Conservation (phyloP, 2,329 filamentous ascomycete species). For the Fusarium brachygibbosum region DNA sequence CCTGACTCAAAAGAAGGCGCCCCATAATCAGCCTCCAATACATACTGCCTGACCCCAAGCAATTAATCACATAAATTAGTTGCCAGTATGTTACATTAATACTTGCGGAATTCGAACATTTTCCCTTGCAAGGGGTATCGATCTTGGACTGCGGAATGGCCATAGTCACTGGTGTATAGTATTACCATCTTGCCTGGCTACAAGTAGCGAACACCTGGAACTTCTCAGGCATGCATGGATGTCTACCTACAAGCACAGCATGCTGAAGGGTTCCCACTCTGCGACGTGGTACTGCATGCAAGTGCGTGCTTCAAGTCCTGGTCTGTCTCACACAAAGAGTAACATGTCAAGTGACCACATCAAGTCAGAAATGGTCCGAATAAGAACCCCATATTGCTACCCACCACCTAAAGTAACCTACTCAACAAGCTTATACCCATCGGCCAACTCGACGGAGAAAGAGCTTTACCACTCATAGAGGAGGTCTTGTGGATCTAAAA, state of each 20-base stretch:
- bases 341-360: slow-evolving; percentile 22
- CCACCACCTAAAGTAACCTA: background rate
- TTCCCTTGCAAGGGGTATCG: background rate
- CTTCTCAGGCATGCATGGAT: background rate
- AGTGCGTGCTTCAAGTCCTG: background rate
- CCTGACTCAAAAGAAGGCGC: slow-evolving; percentile 8
- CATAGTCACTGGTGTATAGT: background rate
- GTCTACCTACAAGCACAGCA: background rate
- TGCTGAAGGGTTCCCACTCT: background rate
- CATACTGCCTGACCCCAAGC: background rate
- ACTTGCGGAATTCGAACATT: background rate
- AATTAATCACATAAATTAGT: background rate
- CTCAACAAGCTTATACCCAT: slow-evolving; percentile 5
- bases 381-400: background rate
- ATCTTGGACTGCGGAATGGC: background rate
- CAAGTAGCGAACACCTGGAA: background rate
- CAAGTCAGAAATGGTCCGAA: background rate
- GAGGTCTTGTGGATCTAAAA: background rate
- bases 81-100: background rate
- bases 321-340: background rate
- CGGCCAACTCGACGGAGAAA: background rate
- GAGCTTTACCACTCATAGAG: background rate
- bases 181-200: background rate
- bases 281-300: slow-evolving; percentile 16
- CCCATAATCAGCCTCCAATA: background rate